Percentiles rank a stretch among this genome's conserved stretches.
Evolutionary conservation across 768 basidiomycete genomes (phyloP).

Genomic region (Agaricus bisporus): DNA sequence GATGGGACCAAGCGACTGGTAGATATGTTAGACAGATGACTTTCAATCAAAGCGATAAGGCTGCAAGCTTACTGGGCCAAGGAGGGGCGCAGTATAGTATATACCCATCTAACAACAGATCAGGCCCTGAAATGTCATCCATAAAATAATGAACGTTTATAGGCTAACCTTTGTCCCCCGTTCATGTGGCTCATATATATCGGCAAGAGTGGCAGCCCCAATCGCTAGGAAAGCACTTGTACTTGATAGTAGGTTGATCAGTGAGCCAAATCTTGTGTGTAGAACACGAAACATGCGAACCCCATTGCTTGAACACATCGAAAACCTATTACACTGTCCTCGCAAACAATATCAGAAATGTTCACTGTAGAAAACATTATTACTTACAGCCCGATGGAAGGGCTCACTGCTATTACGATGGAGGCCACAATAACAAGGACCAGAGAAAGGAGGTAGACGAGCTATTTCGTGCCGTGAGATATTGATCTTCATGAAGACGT

Average conservation of each 20-base stretch:
- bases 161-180: constrained; percentile 46
- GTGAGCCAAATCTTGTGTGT: neutral
- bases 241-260: neutral
- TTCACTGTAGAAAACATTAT: neutral
- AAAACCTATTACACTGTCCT: constrained; percentile 54
- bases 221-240: constrained; percentile 56
- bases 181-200: constrained; percentile 63
- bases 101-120: constrained; percentile 48
- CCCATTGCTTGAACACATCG: constrained; percentile 62
- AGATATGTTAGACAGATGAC: neutral
- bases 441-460: constrained; percentile 51
- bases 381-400: constrained; percentile 42
- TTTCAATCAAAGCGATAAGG: neutral
- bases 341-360: neutral
- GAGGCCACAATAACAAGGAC: constrained; percentile 49
- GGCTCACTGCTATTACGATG: constrained; percentile 49
- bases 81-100: constrained; percentile 69
- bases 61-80: constrained; percentile 39
- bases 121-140: too few relatives aligned
- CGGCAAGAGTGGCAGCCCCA: constrained; percentile 70
- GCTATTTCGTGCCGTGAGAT: constrained; percentile 15
- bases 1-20: constrained; percentile 49
- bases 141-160: too few relatives aligned
- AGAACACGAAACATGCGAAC: constrained; percentile 26
- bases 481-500: neutral